Base-by-base conservation (phyloP, 148 eudicot genomes). In the Spergularia marina region DNA sequence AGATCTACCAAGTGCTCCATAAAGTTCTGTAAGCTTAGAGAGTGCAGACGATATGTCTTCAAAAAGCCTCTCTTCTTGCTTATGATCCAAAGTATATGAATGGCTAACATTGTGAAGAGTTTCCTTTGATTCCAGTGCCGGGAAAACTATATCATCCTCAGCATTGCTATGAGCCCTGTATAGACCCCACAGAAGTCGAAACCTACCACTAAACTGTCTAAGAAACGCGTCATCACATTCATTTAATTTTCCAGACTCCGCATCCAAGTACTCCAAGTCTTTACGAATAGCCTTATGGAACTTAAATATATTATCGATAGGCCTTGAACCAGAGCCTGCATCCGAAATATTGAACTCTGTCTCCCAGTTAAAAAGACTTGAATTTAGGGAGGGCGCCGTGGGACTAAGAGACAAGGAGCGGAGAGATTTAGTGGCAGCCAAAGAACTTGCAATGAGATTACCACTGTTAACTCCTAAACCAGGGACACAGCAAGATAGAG, bases 161-260 rank as follows among this genome's bases (percentile, higher is more conserved):
- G 98, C 98, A 79, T 94, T 94, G 75, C 98, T 94, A 73, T 94
- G 98, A 71, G 97, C 98, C 82, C 91, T 89, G 75, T 94, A 94
- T 53, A 94, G 82, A 16, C 94, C 98, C 98, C 98, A 92, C 58
- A 94, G 73, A 65, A 94, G 82, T 65, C 90, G 91, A 85, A 94
- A 94, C 70, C 98, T 88, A 71, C 98, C 98, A 84, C 79, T 82
- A 70, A 94, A 94, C 83, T 91, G 91, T 83, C 95, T 86, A 23
- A 94, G 89, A 77, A 90, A 88, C 72, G 88, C 81, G 74, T 86
- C 97, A 71, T 89, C 86, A 77, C 89, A 87, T 73, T 85, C 90
- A 79, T 82, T 78, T 70, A 94, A 87, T 78, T 92, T 91, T 76
- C 94, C 97, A 69, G 96, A 94, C 78, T 94, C 98, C 74, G 85